These are phyloP conservation scores for Erigeron philadelphicus DNA, from an alignment of 140 eudicot genomes.

Conservation along the genomic window DNA sequence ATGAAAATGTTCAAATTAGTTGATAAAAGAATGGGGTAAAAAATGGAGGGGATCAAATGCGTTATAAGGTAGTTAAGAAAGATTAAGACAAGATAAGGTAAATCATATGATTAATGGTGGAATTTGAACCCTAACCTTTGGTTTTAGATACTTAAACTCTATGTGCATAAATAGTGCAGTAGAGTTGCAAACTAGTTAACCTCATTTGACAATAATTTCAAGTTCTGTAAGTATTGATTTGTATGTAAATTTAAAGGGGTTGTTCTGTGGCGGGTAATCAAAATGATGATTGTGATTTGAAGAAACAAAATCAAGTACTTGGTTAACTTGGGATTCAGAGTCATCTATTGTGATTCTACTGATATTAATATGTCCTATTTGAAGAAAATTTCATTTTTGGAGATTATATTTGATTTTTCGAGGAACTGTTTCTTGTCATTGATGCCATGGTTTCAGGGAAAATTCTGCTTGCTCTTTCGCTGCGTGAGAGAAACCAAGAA, in stretches of 20 bases:
- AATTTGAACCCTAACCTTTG: too few relatives aligned
- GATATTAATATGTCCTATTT: not conserved
- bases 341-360: not conserved
- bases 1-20: too few relatives aligned
- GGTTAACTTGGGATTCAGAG: not conserved
- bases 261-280: not conserved
- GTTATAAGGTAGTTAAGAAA: too few relatives aligned
- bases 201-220: too few relatives aligned
- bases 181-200: too few relatives aligned
- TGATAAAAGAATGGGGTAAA: too few relatives aligned
- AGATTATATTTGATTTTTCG: not conserved
- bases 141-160: too few relatives aligned
- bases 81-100: too few relatives aligned
- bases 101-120: too few relatives aligned
- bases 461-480: conserved; percentile 66
- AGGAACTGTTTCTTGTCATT: not conserved
- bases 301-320: not conserved
- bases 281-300: not conserved
- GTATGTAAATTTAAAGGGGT: not conserved
- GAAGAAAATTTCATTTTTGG: not conserved
- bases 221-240: too few relatives aligned
- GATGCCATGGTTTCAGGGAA: conserved; percentile 45
- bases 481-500: conserved; percentile 61
- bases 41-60: too few relatives aligned
- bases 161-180: too few relatives aligned